Evolutionary conservation across 2,329 filamentous ascomycete genomes (phyloP), one percentile per base, ranked within the genome.

Genomic region (Rutstroemia sp.): DNA sequence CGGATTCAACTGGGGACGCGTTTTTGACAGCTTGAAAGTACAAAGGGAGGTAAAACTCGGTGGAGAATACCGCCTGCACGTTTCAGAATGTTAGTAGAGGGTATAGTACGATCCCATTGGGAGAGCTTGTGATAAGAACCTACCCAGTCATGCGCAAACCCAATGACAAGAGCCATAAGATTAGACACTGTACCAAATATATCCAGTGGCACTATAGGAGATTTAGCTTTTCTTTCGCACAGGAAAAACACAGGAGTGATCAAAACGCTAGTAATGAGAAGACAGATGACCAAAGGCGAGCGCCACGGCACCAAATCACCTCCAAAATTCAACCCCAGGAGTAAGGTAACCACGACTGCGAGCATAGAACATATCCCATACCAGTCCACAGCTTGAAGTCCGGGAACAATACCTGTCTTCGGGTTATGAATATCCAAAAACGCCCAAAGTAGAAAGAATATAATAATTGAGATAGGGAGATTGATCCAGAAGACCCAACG

Each of bases 311-410:
- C 82, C 34, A 77, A 76, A 49, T 88, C 79, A 48, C 89, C 90
- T 52, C 90, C 91, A 60, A 92, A 88, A 64, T 95, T 86, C 7
- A 95, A 80, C 1, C 89, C 91, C 44, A 95, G 82, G 4, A 95
- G 80, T 62, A 95, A 76, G 86, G 95, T 91, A 38, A 94, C 75
- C 0, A 87, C 90, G 19, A 86, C 86, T 46, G 84, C 87, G 25
- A 92, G 79, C 67, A 95, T 82, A 25, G 57, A 59, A 14, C 85
- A 48, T 0, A 79, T 82, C 0, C 87, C 87, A 16, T 74, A 61
- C 78, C 78, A 81, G 62, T 82, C 78, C 19, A 81, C 72, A 0
- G 80, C 80, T 58, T 78, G 79, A 8, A 88, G 69, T 0, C 86
- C 85, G 37, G 80, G 71, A 39, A 72, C 66, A 3, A 88, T 67